Evolutionary conservation across 345 rosid species (phyloP), one percentile per base, ranked within the genome.

Genomic region (Ceriops zippeliana): DNA sequence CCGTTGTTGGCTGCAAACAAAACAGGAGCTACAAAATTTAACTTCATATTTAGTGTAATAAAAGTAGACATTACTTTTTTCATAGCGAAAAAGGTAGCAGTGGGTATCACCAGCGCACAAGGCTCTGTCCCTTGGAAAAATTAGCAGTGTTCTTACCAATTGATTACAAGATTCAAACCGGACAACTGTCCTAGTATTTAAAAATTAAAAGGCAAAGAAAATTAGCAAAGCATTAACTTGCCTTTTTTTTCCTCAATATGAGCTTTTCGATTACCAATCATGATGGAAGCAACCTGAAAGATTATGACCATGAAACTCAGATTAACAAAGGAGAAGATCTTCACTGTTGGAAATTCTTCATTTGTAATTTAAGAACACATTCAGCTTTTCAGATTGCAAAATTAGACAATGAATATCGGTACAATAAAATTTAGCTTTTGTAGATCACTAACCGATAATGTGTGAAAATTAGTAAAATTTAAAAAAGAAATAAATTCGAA

Each of bases 211-310:
- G 8, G 17, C 22, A 5, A 27, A 27, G 21, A 37, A 3, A 46
- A 53, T 21, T 10, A 7, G 7, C 6, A 37, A 22, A 67, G 1
- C 2, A 24, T 57, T 7, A 58, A 73, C 83, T 75, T 74, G 75
- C 98, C 96, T 80, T 87, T 84, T 76, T 90, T 92, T 63, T 70
- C 90, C 78, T 90, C 96, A 32, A 92, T 88, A 37, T 89, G 86
- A 52, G 88, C 95, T 64, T 49, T 73, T n/a, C 92, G 70, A 67
- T 73, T 80, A 34, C 95, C 98, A 24, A 92, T 81, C 52, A 61
- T 67, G 54, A 90, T 70, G 6, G 90, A 78, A 54, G 76, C 63
- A 64, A 72, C 91, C 84, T 86, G 85, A 51, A 68, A 75, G 51
- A 72, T 69, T 32, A 3, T 17, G 20, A 34, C 6, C 28, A 24